phyloP scores from a whole-genome alignment of 768 basidiomycete genomes.

The Russula lepida region DNA sequence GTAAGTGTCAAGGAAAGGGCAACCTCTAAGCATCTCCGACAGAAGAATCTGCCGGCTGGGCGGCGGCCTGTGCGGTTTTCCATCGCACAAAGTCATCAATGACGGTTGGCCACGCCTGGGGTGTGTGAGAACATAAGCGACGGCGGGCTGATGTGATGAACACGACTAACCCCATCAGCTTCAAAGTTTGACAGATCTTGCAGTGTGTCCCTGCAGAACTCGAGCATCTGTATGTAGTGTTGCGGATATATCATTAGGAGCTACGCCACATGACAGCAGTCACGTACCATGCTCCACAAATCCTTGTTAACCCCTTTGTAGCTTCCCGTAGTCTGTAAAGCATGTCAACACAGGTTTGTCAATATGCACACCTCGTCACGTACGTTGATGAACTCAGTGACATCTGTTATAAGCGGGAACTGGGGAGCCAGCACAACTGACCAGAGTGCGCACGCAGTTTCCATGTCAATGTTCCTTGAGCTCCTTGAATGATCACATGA shows the following conservation, averaged over 20 bases:
- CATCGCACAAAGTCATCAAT: conserved; percentile 71
- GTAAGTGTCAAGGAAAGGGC: neutral
- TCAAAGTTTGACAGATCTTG: conserved; percentile 60
- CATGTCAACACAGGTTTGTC: neutral
- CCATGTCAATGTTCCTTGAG: conserved; percentile 74
- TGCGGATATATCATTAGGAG: neutral
- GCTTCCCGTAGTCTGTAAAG: conserved; percentile 36
- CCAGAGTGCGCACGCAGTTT: conserved; percentile 73
- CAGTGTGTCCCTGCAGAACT: conserved; percentile 61
- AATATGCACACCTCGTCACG: conserved; percentile 19
- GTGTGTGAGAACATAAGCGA: neutral
- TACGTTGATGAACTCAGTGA: conserved; percentile 61
- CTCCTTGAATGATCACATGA: conserved; percentile 34
- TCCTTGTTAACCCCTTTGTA: conserved; percentile 82
- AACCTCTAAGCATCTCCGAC: conserved; percentile 1
- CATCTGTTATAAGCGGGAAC: conserved; percentile 56
- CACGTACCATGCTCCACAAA: conserved; percentile 72
- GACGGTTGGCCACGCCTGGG: conserved; percentile 74
- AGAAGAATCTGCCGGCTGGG: neutral
- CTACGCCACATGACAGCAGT: neutral
- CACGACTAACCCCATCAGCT: conserved; percentile 52
- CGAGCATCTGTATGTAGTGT: conserved; percentile 46
- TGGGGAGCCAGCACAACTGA: conserved; percentile 60
- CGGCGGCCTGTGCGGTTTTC: conserved; percentile 37
- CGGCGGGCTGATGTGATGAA: conserved; percentile 23